A percentile compares a stretch with the other conserved stretches of the same genome.
Conservation (phyloP, 352 stramenopile genomes). For the Phytophthora lateralis region DNA sequence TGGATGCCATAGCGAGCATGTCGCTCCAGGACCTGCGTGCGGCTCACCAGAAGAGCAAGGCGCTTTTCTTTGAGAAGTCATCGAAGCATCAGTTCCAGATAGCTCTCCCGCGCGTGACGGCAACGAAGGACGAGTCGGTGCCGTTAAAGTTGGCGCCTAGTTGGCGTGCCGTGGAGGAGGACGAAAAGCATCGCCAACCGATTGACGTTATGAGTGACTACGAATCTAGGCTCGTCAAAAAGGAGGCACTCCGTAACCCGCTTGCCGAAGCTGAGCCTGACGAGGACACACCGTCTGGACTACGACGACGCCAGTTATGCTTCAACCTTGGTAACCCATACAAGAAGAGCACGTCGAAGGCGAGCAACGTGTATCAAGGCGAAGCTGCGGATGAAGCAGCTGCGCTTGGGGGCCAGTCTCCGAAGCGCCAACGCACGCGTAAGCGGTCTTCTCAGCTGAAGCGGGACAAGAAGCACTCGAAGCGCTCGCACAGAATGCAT, state of each 20-base stretch:
- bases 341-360: constrained; percentile 89
- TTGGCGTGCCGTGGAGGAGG: constrained; percentile 65
- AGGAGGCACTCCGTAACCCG: constrained; percentile 86
- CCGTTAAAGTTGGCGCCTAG: constrained; percentile 64
- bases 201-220: constrained; percentile 92
- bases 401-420: constrained; percentile 71
- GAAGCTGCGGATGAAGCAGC: constrained; percentile 88
- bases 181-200: constrained; percentile 83
- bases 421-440: constrained; percentile 79
- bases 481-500: constrained; percentile 63
- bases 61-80: constrained; percentile 56
- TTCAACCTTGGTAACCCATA: constrained; percentile 90
- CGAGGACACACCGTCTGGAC: constrained; percentile 77
- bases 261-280: constrained; percentile 83
- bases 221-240: constrained; percentile 86
- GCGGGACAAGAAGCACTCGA: constrained; percentile 77
- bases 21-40: constrained; percentile 64
- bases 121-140: constrained; percentile 19
- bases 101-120: constrained; percentile 35
- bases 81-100: constrained; percentile 46
- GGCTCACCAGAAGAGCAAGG: constrained; percentile 55
- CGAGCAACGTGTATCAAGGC: constrained; percentile 82
- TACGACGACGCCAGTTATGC: constrained; percentile 77
- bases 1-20: constrained; percentile 73
- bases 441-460: constrained; percentile 89